These are phyloP conservation scores for Kondoa subrosea DNA, from an alignment of 768 basidiomycete genomes.

Conservation along the genomic window DNA sequence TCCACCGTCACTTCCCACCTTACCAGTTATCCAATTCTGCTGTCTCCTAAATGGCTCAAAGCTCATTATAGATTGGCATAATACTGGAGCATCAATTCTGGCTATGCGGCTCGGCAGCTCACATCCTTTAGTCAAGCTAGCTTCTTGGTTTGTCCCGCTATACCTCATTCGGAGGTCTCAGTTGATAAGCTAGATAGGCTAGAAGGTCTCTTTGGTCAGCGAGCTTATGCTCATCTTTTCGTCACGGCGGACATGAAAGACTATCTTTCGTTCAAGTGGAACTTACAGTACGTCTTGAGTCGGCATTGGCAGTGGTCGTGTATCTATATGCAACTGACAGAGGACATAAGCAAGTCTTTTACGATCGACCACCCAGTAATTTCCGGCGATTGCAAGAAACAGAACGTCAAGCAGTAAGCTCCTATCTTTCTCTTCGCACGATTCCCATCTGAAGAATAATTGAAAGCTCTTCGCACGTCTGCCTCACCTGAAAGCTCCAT, in stretches of 20 bases:
- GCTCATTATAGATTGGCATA: slow-evolving; percentile 98
- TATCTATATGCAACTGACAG: slow-evolving; percentile 35
- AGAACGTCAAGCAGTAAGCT: slow-evolving; percentile 57
- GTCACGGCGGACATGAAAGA: slow-evolving; percentile 78
- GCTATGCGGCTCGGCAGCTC: slow-evolving; percentile 55
- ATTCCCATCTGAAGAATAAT: background rate
- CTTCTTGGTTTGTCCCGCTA: slow-evolving; percentile 44
- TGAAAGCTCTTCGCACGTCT: slow-evolving; percentile 32
- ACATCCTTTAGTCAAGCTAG: slow-evolving; percentile 55
- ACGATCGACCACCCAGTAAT: slow-evolving; percentile 76
- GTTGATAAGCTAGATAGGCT: slow-evolving; percentile 47
- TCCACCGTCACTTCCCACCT: slow-evolving; percentile 86
- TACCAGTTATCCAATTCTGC: slow-evolving; percentile 65
- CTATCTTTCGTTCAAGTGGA: slow-evolving; percentile 52
- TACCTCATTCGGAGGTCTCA: slow-evolving; percentile 4
- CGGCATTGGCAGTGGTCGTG: background rate
- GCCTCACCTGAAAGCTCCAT: slow-evolving; percentile 26
- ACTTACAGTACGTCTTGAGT: slow-evolving; percentile 45
- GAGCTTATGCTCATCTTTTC: slow-evolving; percentile 77
- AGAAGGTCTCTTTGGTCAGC: slow-evolving; percentile 59
- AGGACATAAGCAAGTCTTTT: slow-evolving; percentile 58
- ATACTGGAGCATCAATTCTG: slow-evolving; percentile 84
- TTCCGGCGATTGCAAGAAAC: slow-evolving; percentile 56
- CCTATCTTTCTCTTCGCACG: background rate
- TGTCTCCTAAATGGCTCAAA: slow-evolving; percentile 53